Conservation (phyloP, 164 flowering plant genomes). For the Liquidambar formosana region DNA sequence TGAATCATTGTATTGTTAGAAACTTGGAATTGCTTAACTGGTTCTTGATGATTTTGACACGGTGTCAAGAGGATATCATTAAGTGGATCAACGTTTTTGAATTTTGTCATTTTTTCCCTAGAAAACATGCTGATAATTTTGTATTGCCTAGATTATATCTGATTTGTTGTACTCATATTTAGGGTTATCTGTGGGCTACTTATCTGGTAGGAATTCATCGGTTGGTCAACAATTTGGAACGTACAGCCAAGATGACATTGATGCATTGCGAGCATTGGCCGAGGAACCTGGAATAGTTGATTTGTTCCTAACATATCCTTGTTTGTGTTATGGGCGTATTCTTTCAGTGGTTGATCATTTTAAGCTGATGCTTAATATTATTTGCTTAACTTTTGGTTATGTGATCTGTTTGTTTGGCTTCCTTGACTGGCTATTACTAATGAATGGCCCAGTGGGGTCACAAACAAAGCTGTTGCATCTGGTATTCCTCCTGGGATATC, state of each 20-base stretch:
- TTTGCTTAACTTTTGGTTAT: background rate
- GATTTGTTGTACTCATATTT: slow-evolving; percentile 22
- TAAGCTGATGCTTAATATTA: background rate
- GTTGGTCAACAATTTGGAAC: slow-evolving; percentile 60
- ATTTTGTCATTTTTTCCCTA: background rate
- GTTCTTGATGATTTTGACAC: too few species aligned
- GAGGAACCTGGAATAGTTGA: slow-evolving; percentile 87
- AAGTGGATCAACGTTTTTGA: too few species aligned
- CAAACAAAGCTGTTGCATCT: slow-evolving; percentile 50
- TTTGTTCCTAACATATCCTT: slow-evolving; percentile 95
- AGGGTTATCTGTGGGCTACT: slow-evolving; percentile 83
- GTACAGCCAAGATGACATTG: slow-evolving; percentile 85
- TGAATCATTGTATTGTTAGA: too few species aligned
- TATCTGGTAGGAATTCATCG: slow-evolving; percentile 75
- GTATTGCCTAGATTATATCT: background rate
- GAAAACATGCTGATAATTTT: background rate
- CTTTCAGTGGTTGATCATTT: background rate
- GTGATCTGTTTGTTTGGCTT: slow-evolving; percentile 19
- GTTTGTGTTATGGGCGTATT: background rate
- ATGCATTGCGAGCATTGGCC: slow-evolving; percentile 85
- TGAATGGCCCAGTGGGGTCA: slow-evolving; percentile 92
- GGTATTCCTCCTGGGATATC: slow-evolving; percentile 60
- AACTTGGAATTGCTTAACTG: too few species aligned
- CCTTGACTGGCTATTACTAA: slow-evolving; percentile 76
- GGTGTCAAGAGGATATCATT: background rate